These are phyloP conservation scores for Ricinus communis DNA, from an alignment of 345 rosid species.

Conservation along the genomic window DNA sequence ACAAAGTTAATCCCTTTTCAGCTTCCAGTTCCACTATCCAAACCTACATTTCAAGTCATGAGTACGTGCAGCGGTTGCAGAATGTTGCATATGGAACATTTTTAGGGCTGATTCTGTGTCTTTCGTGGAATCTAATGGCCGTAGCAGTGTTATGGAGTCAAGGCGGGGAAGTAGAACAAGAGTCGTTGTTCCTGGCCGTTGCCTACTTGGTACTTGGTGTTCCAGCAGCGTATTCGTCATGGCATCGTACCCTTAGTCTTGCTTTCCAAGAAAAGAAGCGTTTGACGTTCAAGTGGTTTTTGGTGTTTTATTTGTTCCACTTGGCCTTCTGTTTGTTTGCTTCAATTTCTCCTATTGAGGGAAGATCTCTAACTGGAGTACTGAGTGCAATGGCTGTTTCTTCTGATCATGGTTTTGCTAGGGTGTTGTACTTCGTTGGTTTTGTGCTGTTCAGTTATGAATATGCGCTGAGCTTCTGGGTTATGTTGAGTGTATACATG, in stretches of 20 bases:
- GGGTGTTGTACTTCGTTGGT: not conserved
- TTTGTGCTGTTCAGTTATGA: not conserved
- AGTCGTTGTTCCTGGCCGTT: not conserved
- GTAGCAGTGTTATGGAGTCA: not conserved
- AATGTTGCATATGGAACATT: not conserved
- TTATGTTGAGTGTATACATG: not conserved
- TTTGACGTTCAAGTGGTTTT: not conserved
- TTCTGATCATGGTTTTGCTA: not conserved
- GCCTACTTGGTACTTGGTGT: conserved; percentile 1
- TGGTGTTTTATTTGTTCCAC: not conserved
- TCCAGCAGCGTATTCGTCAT: not conserved
- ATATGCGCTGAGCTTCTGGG: conserved; percentile 1
- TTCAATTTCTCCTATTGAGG: not conserved
- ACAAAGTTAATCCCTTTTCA: no score
- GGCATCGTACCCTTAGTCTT: not conserved
- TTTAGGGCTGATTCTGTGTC: not conserved
- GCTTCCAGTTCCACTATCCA: no score
- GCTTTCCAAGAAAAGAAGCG: not conserved
- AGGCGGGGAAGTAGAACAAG: not conserved
- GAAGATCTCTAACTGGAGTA: not conserved
- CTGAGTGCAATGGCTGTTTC: not conserved
- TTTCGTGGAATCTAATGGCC: not conserved
- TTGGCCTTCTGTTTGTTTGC: conserved; percentile 1
- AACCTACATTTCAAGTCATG: not conserved
- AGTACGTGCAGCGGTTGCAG: not conserved